A percentile compares a stretch with the other conserved stretches of the same genome.
Conservation (phyloP, 768 basidiomycete genomes). For the Suillus cothurnatus region DNA sequence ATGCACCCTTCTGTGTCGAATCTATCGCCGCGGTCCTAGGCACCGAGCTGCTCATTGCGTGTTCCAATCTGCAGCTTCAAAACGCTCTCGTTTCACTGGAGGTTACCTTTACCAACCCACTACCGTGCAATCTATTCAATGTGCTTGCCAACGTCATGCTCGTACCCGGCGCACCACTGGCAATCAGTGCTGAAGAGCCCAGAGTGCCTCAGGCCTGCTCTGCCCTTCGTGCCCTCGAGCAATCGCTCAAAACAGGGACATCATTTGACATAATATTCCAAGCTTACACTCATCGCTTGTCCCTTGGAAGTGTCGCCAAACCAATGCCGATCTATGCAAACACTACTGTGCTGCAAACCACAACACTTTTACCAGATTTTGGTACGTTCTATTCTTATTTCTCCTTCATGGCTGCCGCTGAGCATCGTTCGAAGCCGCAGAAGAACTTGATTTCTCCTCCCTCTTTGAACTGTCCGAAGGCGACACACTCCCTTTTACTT, state of each 20-base stretch:
- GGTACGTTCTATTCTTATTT: background rate
- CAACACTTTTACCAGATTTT: background rate
- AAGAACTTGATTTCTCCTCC: background rate
- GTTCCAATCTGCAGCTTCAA: background rate
- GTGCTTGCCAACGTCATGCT: background rate
- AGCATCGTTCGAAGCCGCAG: background rate
- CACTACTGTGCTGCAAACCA: constrained; percentile 5
- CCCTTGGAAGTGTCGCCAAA: background rate
- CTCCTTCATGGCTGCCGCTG: background rate
- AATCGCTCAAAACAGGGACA: constrained; percentile 6
- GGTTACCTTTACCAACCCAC: background rate
- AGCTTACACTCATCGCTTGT: background rate
- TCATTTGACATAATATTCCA: constrained; percentile 9
- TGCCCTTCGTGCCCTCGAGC: constrained; percentile 3
- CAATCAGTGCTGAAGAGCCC: background rate
- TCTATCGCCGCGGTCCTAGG: background rate
- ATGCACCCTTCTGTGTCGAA: background rate
- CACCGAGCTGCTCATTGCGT: background rate
- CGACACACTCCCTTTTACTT: background rate
- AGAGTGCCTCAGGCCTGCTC: background rate
- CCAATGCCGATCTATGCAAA: constrained; percentile 7
- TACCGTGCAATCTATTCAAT: background rate
- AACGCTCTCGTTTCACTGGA: background rate
- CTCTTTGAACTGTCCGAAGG: background rate
- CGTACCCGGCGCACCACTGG: background rate